Evolutionary conservation across 2,329 filamentous ascomycete genomes (phyloP), one percentile per base, ranked within the genome.

Genomic region (Fusarium sp.): DNA sequence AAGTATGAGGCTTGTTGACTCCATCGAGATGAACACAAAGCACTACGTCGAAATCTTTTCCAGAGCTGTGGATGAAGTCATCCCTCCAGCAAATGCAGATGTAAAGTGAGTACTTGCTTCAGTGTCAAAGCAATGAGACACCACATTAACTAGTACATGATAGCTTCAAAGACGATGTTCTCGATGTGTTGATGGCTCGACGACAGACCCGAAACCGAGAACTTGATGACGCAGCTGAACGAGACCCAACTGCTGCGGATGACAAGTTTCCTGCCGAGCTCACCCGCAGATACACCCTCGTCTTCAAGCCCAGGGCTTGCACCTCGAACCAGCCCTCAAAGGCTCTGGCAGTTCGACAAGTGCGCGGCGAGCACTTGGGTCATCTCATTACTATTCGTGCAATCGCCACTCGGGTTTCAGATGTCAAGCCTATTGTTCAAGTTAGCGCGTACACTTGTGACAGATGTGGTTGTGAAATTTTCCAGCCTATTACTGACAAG

Each of bases 381-480:
- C 90, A 92, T 73, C 87, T 99, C 66, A 98, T 99, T 77, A 98
- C 96, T 6, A 88, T 99, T 47, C 90, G 96, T 58, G 95, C 94
- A 67, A 99, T 99, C 67, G 90, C 94, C 4, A 99, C 96, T 2
- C 88, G 96, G 75, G 96, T 98, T 3, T 97, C 96, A 4, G 96
- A 99, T 76, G 96, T 99, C 73, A 99, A 99, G 84, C 96, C 96
- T 36, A 90, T 96, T 13, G 92, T 98, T n/a, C 92, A 95, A 76
- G 96, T 99, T 76, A 97, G 97, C 78, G 96, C 96, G 36, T 99
- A 99, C 80, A 96, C 94, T 52, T 99, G 96, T 80, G 96, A 99
- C 79, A 90, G 93, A 64, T 99, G 96, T 75, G 96, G 96, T 59
- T 94, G 91, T 77, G 96, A 99, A 80, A 95, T 99, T 75, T 99